Evolutionary conservation across 495 filamentous ascomycete genomes (phyloP).

Genomic region (Aspergillus kassunensis): DNA sequence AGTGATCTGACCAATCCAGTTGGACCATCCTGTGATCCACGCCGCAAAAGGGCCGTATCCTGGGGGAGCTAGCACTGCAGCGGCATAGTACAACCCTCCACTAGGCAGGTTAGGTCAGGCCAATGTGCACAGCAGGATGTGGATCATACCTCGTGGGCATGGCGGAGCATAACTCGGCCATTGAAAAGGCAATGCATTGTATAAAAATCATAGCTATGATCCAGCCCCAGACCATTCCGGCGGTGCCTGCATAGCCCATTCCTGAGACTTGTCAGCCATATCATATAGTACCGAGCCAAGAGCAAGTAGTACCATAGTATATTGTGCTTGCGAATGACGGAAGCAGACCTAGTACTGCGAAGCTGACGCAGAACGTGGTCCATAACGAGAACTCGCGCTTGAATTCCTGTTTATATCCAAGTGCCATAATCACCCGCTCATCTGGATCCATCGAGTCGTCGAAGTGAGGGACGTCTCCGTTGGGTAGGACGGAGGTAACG

Average conservation of each 20-base stretch:
- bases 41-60: slow-evolving; percentile 72
- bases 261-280: slow-evolving; percentile 31
- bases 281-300: background rate
- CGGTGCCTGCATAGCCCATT: slow-evolving; percentile 77
- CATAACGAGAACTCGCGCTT: slow-evolving; percentile 80
- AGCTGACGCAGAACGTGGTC: slow-evolving; percentile 76
- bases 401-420: slow-evolving; percentile 79
- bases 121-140: background rate
- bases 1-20: slow-evolving; percentile 69
- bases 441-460: slow-evolving; percentile 54
- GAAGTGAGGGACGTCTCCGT: slow-evolving; percentile 58
- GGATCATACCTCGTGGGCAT: slow-evolving; percentile 58
- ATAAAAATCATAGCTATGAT: slow-evolving; percentile 72
- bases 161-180: slow-evolving; percentile 63
- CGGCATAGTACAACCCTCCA: slow-evolving; percentile 75
- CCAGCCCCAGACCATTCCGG: slow-evolving; percentile 84
- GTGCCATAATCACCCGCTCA: slow-evolving; percentile 63
- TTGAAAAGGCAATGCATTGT: slow-evolving; percentile 63
- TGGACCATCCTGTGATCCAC: slow-evolving; percentile 73
- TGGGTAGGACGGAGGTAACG: slow-evolving; percentile 65
- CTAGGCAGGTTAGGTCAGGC: slow-evolving; percentile 27
- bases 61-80: slow-evolving; percentile 72
- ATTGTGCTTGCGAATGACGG: slow-evolving; percentile 73
- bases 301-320: slow-evolving; percentile 55
- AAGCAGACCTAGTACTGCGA: slow-evolving; percentile 69